Conservation (phyloP, 179 eudicot genomes). For the Heliamphora pulchella region DNA sequence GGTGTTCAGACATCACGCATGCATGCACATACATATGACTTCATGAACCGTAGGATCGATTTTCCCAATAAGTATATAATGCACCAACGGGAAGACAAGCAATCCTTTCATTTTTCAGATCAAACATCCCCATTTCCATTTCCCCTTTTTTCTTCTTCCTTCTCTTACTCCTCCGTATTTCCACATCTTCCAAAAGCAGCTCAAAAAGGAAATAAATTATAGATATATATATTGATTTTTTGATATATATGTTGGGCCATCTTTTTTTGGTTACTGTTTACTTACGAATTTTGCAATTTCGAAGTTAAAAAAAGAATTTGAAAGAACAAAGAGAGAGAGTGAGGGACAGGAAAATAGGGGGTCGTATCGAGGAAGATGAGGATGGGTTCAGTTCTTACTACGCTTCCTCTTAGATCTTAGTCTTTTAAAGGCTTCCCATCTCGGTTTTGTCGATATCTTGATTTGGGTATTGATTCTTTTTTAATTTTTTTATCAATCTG, state of each 20-base stretch:
- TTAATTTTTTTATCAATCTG: neutral
- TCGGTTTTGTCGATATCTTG: conserved; percentile 27
- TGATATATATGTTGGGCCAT: neutral
- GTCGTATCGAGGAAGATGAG: conserved; percentile 34
- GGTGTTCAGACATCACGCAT: conserved; percentile 7
- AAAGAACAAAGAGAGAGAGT: conserved; percentile 16
- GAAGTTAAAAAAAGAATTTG: conserved; percentile 14
- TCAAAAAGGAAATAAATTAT: neutral
- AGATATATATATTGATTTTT: neutral
- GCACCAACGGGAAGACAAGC: conserved; percentile 12
- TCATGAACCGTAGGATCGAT: neutral
- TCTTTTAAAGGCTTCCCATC: conserved; percentile 25
- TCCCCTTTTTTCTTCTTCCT: conserved; percentile 5
- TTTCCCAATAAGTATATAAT: conserved; percentile 30
- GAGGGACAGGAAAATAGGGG: conserved; percentile 16
- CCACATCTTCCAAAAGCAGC: conserved; percentile 8
- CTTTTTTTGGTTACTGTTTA: neutral
- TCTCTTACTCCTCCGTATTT: conserved; percentile 4
- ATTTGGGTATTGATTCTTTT: conserved; percentile 16
- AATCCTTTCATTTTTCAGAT: conserved; percentile 19
- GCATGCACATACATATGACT: conserved; percentile 16
- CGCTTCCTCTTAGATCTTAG: conserved; percentile 40
- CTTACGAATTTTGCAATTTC: neutral
- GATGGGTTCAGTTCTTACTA: conserved; percentile 33
- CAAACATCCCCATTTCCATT: conserved; percentile 7